Base-by-base conservation (phyloP, 2,329 filamentous ascomycete genomes). In the Elsinoe batatas region DNA sequence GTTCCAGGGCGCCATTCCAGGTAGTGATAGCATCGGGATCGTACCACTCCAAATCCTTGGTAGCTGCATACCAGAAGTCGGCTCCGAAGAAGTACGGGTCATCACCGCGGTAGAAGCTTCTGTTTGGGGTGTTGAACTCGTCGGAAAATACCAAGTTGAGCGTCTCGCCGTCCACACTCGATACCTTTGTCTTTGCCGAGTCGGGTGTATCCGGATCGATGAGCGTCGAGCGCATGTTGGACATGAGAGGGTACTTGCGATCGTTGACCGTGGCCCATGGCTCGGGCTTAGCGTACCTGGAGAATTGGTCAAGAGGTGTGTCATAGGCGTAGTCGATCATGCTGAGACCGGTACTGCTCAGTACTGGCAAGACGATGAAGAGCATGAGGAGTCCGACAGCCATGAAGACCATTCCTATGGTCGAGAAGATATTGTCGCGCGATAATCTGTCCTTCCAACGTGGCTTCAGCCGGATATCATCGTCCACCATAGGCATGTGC, bases 31-130 rank as follows among this genome's bases (percentile, higher is more conserved):
- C 81, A 66, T 86, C 83, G 3, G 83, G 83, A 63, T 86, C 83
- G 63, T 86, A 86, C 82, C 82, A 86, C 76, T 85, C 81, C 56
- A 86, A 69, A 74, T 87, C 83, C 67, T 79, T 73, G 1, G 83
- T 87, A 55, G 84, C 84, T 64, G 83, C 83, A 64, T 87, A 87
- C 83, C 83, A 87, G 46, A 86, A 72, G 66, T 87, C 82, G 35
- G 85, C 76, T 20, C 76, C 84, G 64, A 83, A 77, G 63, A 82
- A 86, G 64, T 76, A 88, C 0, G 84, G 77, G 64, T 88, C 84
- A 62, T 88, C 84, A 5, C 79, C 82, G 38, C 82, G 78, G 64
- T 86, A 88, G 63, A 88, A 88, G 2, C 83, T 84, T 49, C 84
- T 77, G 15, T 83, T 83, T 49, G 79, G 75, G 1, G 69, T 77